Evolutionary conservation across 345 rosid genomes (phyloP), one percentile per base, ranked within the genome.

Genomic region (Hirschfeldia incana): DNA sequence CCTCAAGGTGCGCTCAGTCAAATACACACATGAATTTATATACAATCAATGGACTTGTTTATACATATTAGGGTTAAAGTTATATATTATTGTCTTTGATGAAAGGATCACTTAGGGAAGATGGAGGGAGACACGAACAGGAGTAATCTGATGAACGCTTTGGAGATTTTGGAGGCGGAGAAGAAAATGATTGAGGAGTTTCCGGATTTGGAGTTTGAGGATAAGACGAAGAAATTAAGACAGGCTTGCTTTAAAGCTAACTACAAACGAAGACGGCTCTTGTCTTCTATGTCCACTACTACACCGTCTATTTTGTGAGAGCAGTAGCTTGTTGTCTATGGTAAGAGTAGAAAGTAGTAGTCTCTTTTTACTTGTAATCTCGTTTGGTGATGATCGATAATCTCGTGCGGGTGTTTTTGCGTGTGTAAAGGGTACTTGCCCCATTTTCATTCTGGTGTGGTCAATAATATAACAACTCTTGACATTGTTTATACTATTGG

Each of bases 171-270:
- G 73, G 91, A 94, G 84, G 86, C 30, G 33, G 97, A 94, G 80
- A 88, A 69, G 88, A 87, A 67, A 78, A 36, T 77, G 77, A 66
- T 94, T 16, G 97, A 94, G 68, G 86, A 87, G 36, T 13, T 53
- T 51, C 98, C 97, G 0, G 92, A 92, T 33, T 26, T 81, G 81
- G 77, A 86, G 21, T 84, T 94, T 34, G 83, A 82, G 8, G 82
- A 75, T 30, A 84, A 73, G 33, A 92, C 97, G 0, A 94, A 89
- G 81, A 85, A 84, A 81, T 80, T 94, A 1, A 84, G 97, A 32
- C 97, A 92, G 67, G 91, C 94, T 1, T 90, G 90, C 67, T 94
- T 94, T 66, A 94, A 94, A 79, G 93, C 93, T 0, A 92, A 87
- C 62, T 92, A 89, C 87, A 94, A 92, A 85, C 82, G 82, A 77